Evolutionary conservation across 805 yeast species (phyloP).

Genomic region (Saccharomycodes ludwigii): DNA sequence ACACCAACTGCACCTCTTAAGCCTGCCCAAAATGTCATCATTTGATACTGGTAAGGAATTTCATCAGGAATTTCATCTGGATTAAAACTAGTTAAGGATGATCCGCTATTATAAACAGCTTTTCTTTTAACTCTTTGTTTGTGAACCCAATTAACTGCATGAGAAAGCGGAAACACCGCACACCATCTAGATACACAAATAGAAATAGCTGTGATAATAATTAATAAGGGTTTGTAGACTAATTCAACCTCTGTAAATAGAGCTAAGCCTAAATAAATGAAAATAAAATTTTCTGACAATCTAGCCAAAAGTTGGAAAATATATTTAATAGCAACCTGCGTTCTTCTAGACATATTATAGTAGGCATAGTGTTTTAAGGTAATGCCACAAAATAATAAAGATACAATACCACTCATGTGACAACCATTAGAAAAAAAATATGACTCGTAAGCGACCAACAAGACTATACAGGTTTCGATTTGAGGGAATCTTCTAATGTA

Average conservation of each 20-base stretch:
- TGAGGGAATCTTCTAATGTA: slow-evolving; percentile 92
- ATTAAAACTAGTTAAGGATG: slow-evolving; percentile 2
- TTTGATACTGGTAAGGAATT: slow-evolving; percentile 88
- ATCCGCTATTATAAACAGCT: slow-evolving; percentile 24
- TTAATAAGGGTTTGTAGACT: slow-evolving; percentile 85
- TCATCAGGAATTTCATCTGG: slow-evolving; percentile 50
- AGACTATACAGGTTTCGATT: slow-evolving; percentile 86
- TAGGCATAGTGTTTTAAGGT: slow-evolving; percentile 95
- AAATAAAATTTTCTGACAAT: slow-evolving; percentile 90
- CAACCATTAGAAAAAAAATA: slow-evolving; percentile 97
- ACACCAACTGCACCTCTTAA: slow-evolving; percentile 98
- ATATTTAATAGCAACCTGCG: slow-evolving; percentile 93
- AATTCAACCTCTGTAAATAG: slow-evolving; percentile 92
- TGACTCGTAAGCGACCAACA: slow-evolving; percentile 87
- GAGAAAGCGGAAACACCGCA: slow-evolving; percentile 89
- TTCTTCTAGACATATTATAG: slow-evolving; percentile 92
- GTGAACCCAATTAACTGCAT: slow-evolving; percentile 68
- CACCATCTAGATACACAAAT: slow-evolving; percentile 95
- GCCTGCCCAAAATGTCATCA: slow-evolving; percentile 99
- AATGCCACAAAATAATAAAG: slow-evolving; percentile 89
- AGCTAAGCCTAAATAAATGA: slow-evolving; percentile 87
- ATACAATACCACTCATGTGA: slow-evolving; percentile 98
- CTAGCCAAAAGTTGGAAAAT: slow-evolving; percentile 91
- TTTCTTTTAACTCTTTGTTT: slow-evolving; percentile 42
- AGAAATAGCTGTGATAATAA: slow-evolving; percentile 78